Evolutionary conservation across 1,284 basidiomycete genomes (phyloP).

Genomic region (Cryptococcus maquisensis): DNA sequence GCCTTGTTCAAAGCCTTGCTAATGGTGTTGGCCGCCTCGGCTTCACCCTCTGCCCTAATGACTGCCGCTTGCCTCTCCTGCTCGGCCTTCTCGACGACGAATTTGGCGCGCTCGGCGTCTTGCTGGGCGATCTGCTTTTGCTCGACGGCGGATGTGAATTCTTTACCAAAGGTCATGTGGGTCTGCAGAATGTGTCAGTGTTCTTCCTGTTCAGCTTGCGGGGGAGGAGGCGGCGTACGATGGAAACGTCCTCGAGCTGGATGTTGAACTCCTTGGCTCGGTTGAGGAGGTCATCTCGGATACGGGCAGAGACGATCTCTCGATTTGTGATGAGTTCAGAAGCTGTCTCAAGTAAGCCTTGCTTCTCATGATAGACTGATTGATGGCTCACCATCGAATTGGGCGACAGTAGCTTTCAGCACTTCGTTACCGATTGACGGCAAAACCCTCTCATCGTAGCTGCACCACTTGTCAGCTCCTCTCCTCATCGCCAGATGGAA

Average conservation of each 20-base stretch:
- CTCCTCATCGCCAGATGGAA: background rate
- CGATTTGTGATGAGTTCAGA: constrained; percentile 80
- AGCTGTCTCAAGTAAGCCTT: constrained; percentile 40
- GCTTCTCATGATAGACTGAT: background rate
- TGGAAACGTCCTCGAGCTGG: constrained; percentile 93
- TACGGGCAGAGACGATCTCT: constrained; percentile 77
- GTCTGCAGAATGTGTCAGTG: constrained; percentile 42
- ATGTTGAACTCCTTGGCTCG: constrained; percentile 96
- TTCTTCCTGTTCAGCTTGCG: background rate
- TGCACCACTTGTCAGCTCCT: constrained; percentile 3
- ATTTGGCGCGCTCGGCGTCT: constrained; percentile 98
- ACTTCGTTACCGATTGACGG: constrained; percentile 97
- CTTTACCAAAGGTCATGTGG: constrained; percentile 53
- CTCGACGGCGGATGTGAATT: constrained; percentile 79
- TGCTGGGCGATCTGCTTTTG: constrained; percentile 64
- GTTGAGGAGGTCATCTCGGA: constrained; percentile 86
- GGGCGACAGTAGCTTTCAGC: constrained; percentile 93
- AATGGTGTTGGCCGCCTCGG: constrained; percentile 91
- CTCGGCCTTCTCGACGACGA: constrained; percentile 92
- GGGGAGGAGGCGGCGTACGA: constrained; percentile 45
- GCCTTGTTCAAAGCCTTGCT: constrained; percentile 83
- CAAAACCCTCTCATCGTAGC: constrained; percentile 80
- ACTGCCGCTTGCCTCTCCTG: constrained; percentile 98
- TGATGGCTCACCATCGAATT: constrained; percentile 70
- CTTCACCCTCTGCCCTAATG: constrained; percentile 97